Evolutionary conservation across 1,284 basidiomycete species (phyloP), one percentile per base, ranked within the genome.

Genomic region (Tilletia horrida): DNA sequence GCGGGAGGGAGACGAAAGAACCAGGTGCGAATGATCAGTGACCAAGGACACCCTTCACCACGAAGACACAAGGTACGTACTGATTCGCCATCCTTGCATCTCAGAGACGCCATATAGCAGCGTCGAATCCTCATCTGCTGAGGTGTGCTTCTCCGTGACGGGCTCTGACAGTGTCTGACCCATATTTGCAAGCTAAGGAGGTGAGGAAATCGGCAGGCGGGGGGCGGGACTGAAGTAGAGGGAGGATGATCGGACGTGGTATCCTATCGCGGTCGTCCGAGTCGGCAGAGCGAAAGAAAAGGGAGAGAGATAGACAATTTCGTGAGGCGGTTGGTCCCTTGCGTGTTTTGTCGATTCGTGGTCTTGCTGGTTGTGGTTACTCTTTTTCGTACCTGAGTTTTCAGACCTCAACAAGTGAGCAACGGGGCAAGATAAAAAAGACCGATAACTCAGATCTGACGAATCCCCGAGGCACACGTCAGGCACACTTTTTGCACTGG

Each of bases 61-160:
- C 40, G 35, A 55, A 13, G 25, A 23, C n/a, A 11, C 7, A 25
- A 31, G 21, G 1, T 13, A 71, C 93, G 84, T 78, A 97, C 95
- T 90, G 84, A 97, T 91, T 84, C 96, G 87, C 96, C 96, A 99
- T 76, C 96, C 96, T 84, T 99, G 96, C 96, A 98, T 98, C 85
- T 97, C 94, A 52, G 91, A 90, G 62, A 97, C 86, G 11, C 88
- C 91, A 83, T 90, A 97, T 70, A 88, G 83, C 82, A 89, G 90
- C 70, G 88, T 88, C 72, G 87, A 88, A 86, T 95, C 89, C 76
- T 86, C 86, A 67, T 92, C 93, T 43, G 86, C 84, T 73, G 90
- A 88, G 40, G 91, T 90, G 82, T 87, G 87, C 87, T 81, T 99
- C 74, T 89, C 88, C 68, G 90, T 92, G 59, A 90, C 91, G 89